phyloP scores from a whole-genome alignment of 2,329 filamentous ascomycete species.

The Penicillium sp. region DNA sequence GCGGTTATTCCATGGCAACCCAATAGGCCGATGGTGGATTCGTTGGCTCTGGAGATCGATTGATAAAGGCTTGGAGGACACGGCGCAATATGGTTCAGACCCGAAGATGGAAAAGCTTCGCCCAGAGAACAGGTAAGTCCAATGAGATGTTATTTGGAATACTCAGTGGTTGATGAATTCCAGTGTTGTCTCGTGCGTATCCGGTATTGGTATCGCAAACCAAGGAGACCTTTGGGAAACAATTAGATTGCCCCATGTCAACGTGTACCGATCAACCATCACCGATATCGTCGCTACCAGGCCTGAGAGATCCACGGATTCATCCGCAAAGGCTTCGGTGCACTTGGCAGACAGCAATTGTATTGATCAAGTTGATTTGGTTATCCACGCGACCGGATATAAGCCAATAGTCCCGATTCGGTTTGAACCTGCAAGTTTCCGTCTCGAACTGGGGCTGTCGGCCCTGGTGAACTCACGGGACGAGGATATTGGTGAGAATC shows the following conservation, averaged over 20 bases:
- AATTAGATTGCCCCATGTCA: conserved; percentile 20
- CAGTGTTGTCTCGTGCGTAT: conserved; percentile 25
- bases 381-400: conserved; percentile 27
- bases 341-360: conserved; percentile 9
- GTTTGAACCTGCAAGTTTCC: conserved; percentile 17
- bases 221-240: conserved; percentile 27
- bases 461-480: neutral
- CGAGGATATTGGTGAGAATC: neutral
- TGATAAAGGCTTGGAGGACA: conserved; percentile 12
- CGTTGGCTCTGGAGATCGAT: conserved; percentile 22
- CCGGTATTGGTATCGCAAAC: conserved; percentile 26
- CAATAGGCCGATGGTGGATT: conserved; percentile 22
- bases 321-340: neutral
- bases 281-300: neutral
- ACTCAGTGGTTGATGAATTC: neutral
- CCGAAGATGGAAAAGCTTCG: conserved; percentile 24
- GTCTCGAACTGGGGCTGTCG: conserved; percentile 18
- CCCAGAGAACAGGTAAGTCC: conserved; percentile 18
- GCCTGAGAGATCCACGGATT: neutral
- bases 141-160: too few species aligned
- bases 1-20: conserved; percentile 24
- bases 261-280: conserved; percentile 24
- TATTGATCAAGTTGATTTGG: conserved; percentile 20
- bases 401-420: conserved; percentile 22
- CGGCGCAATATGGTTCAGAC: conserved; percentile 19